Evolutionary conservation across 805 yeast genomes (phyloP).

Genomic region (Yarrowia phangngaensis): DNA sequence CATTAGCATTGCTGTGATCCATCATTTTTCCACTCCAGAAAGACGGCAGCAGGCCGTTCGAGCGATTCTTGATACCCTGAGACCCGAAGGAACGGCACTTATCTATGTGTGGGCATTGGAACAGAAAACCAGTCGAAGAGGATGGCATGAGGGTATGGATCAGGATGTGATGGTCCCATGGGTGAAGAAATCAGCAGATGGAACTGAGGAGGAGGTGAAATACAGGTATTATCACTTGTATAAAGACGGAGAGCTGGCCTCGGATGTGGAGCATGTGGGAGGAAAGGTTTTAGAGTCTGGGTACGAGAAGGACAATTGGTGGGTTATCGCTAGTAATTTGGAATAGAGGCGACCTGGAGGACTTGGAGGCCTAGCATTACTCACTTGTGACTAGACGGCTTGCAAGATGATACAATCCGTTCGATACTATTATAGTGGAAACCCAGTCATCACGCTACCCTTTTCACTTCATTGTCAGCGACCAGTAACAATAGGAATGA

Average conservation of each 20-base stretch:
- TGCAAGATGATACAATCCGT: no score
- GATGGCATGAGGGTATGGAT: conserved; percentile 85
- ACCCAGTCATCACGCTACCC: no score
- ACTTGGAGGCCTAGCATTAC: no score
- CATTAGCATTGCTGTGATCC: conserved; percentile 90
- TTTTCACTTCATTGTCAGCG: no score
- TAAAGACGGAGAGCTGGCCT: conserved; percentile 73
- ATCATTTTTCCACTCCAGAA: conserved; percentile 83
- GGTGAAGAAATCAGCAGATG: conserved; percentile 51
- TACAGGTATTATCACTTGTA: conserved; percentile 88
- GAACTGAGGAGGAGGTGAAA: conserved; percentile 46
- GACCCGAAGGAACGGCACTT: conserved; percentile 61
- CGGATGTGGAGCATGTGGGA: conserved; percentile 69
- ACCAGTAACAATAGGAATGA: no score
- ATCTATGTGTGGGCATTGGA: conserved; percentile 97
- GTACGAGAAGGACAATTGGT: conserved; percentile 95
- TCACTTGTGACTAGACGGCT: no score
- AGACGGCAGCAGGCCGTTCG: conserved; percentile 72
- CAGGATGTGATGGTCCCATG: conserved; percentile 96
- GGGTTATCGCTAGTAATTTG: conserved; percentile 58
- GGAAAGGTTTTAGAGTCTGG: conserved; percentile 65
- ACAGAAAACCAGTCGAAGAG: conserved; percentile 81
- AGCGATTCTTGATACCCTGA: conserved; percentile 61
- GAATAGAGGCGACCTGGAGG: no score
- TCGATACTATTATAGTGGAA: no score